Evolutionary conservation across 371 early-diverging fungal genomes (phyloP).

Genomic region (Mucor sp.): DNA sequence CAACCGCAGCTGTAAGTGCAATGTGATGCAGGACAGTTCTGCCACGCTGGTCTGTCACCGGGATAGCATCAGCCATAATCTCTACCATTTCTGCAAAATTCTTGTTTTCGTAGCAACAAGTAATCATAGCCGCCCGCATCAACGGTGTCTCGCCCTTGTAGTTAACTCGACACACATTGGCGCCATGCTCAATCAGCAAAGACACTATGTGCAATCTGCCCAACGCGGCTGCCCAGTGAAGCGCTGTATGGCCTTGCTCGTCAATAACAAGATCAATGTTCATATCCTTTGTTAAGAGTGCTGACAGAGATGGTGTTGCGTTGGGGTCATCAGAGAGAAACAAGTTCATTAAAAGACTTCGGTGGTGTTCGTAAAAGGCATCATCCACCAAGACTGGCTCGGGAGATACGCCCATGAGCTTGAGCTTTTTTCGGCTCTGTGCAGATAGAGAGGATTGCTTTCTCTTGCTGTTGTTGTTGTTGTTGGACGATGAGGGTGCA

Average conservation of each 20-base stretch:
- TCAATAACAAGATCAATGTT: constrained; percentile 77
- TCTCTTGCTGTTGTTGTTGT: neutral
- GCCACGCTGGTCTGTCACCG: constrained; percentile 66
- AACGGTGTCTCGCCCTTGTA: constrained; percentile 81
- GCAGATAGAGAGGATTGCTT: neutral
- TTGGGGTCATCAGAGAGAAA: constrained; percentile 68
- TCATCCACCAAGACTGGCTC: constrained; percentile 3
- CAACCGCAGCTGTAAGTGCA: constrained; percentile 61
- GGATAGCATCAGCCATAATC: constrained; percentile 68
- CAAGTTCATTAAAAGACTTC: constrained; percentile 69
- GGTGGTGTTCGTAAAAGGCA: constrained; percentile 54
- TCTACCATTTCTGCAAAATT: constrained; percentile 76
- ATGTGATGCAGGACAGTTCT: constrained; percentile 91
- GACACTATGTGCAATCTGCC: constrained; percentile 70
- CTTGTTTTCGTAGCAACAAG: constrained; percentile 82
- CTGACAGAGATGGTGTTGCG: constrained; percentile 53
- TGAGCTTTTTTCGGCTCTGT: neutral
- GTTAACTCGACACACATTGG: constrained; percentile 65
- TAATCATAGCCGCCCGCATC: constrained; percentile 81
- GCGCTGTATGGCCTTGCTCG: constrained; percentile 81
- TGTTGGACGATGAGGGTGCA: neutral
- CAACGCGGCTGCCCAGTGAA: constrained; percentile 88
- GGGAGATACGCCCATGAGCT: neutral
- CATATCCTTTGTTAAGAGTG: constrained; percentile 49
- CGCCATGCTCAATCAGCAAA: constrained; percentile 70